phyloP scores from a whole-genome alignment of 2,329 filamentous ascomycete species.

The Fusarium redolens region DNA sequence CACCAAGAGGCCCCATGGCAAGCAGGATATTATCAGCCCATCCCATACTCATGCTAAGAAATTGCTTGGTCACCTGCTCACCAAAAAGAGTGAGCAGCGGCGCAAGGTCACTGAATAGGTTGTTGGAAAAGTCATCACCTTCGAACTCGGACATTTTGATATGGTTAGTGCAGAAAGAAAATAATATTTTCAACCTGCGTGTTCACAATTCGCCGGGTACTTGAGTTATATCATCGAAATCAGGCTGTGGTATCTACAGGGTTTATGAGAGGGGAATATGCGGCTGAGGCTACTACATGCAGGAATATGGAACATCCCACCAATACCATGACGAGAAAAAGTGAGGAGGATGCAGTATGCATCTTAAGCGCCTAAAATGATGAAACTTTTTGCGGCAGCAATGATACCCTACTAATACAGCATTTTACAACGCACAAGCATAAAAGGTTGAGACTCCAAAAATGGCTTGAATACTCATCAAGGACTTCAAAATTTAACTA shows the following conservation, averaged over 20 bases:
- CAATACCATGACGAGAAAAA: neutral
- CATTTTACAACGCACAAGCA: no score
- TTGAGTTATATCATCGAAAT: neutral
- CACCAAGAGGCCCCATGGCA: neutral
- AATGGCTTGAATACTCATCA: rapidly evolving
- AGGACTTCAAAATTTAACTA: neutral
- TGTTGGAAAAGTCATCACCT: constrained; percentile 7
- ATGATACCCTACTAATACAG: neutral
- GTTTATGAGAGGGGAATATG: neutral
- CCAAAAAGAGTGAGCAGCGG: neutral
- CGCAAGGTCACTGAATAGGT: neutral
- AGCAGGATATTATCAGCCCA: neutral
- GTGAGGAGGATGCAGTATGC: neutral
- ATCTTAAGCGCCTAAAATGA: neutral
- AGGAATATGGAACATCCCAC: no score
- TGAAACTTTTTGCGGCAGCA: neutral
- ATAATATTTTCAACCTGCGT: neutral
- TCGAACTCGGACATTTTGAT: neutral
- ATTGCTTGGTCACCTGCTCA: neutral
- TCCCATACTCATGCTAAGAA: neutral
- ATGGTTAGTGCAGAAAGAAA: neutral
- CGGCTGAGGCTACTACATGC: neutral
- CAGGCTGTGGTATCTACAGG: neutral
- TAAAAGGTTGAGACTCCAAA: neutral
- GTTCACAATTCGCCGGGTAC: neutral